Evolutionary conservation across 805 yeast species (phyloP), one percentile per base, ranked within the genome.

Genomic region (Candida stauntonica): DNA sequence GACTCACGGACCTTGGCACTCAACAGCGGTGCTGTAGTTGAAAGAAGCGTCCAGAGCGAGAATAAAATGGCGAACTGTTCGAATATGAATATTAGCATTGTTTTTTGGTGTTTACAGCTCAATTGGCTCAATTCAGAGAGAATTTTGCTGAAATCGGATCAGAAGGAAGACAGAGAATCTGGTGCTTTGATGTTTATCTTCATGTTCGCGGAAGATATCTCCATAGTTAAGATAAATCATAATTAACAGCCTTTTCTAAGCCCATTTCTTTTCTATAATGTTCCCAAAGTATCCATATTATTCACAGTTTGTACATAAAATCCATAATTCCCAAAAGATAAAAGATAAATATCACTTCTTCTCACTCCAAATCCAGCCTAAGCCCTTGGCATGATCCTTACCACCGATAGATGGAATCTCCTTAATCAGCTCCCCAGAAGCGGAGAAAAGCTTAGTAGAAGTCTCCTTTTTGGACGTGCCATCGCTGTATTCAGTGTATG

Each of bases 391-490:
- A n/a, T 24, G 17, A 31, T 42, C 9, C 35, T 39, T n/a, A n/a
- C n/a, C n/a, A n/a, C n/a, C 23, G 14, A 17, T 18, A 14, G 19
- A 36, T 11, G 38, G 24, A 16, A 40, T 4, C 13, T 44, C 47
- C 33, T 64, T 63, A 12, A 62, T 53, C 7, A 70, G 65, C 31
- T 61, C 51, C 5, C 66, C 75, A 36, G 62, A 63, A 6, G 46
- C 45, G 26, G 73, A 70, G 24, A 57, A 51, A 6, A 62, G 42
- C 37, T 61, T 70, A 45, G 58, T 68, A 26, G 60, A 52, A 29
- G 67, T 65, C 35, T 60, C 64, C 17, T 62, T 48, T 30, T 63
- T 56, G 9, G 64, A 60, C 7, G 59, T 46, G 0, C 79, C 79
- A 47, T 74, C 76, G 16, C 55, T 61, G 45, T 50, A 73, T 23